Conservation (phyloP, 495 filamentous ascomycete genomes). For the Xylaria bambusicola region DNA sequence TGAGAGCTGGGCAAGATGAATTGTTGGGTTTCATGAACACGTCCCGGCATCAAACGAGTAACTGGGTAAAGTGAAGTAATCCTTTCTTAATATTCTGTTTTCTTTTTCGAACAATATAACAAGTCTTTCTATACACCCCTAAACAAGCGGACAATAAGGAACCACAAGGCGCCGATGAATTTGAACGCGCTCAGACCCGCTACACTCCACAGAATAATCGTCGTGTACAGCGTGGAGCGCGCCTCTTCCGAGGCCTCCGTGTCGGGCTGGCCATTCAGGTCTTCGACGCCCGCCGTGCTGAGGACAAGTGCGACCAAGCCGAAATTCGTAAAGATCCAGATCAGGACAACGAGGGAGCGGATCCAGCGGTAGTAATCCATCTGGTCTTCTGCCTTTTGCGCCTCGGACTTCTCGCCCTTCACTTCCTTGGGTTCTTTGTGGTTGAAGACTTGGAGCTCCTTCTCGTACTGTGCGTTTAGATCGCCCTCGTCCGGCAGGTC, state of each 20-base stretch:
- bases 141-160: slow-evolving; percentile 89
- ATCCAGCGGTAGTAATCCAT: slow-evolving; percentile 99
- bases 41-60: not conserved
- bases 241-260: slow-evolving; percentile 40
- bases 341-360: slow-evolving; percentile 83
- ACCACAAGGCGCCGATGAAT: slow-evolving; percentile 92
- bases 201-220: slow-evolving; percentile 88
- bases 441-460: slow-evolving; percentile 74
- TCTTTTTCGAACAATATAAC: not conserved
- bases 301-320: slow-evolving; percentile 86
- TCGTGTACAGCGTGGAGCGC: slow-evolving; percentile 78
- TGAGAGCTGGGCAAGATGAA: no score
- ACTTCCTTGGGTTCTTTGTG: slow-evolving; percentile 65
- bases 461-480: slow-evolving; percentile 91
- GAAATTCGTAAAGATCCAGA: slow-evolving; percentile 97
- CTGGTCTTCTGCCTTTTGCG: slow-evolving; percentile 72
- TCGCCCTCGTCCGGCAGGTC: slow-evolving; percentile 80
- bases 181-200: slow-evolving; percentile 85
- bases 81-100: not conserved
- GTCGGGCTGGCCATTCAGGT: slow-evolving; percentile 53
- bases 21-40: no score
- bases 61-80: no score
- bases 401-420: slow-evolving; percentile 64
- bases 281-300: slow-evolving; percentile 77
- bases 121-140: slow-evolving; percentile 62